Evolutionary conservation across 805 yeast species (phyloP).

Genomic region (Lipomyces sp.): DNA sequence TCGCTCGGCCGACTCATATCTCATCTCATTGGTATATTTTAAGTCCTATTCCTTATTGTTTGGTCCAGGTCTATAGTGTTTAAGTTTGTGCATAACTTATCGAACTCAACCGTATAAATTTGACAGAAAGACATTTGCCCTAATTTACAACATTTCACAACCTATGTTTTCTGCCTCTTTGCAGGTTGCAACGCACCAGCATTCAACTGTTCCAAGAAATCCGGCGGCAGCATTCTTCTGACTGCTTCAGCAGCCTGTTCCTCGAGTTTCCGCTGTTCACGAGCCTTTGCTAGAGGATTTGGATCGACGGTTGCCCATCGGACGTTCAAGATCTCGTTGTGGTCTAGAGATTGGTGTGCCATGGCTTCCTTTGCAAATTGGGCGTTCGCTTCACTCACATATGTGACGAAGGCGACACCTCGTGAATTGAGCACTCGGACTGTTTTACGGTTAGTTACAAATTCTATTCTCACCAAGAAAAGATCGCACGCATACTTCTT

Average conservation of each 20-base stretch:
- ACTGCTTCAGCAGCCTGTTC: constrained; percentile 56
- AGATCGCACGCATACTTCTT: constrained; percentile 43
- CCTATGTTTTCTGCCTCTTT: constrained; percentile 20
- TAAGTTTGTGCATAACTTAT: neutral
- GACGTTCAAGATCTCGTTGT: constrained; percentile 67
- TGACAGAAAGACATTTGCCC: neutral
- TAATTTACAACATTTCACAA: neutral
- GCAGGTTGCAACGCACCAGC: constrained; percentile 26
- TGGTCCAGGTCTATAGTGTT: neutral
- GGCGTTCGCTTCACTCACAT: constrained; percentile 68
- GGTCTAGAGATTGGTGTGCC: constrained; percentile 77
- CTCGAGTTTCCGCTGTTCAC: constrained; percentile 57
- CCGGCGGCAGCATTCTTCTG: constrained; percentile 47
- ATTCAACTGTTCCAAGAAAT: constrained; percentile 29
- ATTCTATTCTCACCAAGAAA: neutral
- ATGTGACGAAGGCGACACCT: constrained; percentile 81
- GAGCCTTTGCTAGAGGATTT: constrained; percentile 63
- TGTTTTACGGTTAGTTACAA: neutral
- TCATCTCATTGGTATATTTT: neutral
- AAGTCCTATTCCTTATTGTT: neutral
- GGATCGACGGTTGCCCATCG: constrained; percentile 94
- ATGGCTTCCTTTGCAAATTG: constrained; percentile 96
- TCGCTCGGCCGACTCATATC: neutral
- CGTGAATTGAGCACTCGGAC: constrained; percentile 63
- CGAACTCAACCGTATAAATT: neutral